Conservation (phyloP, 2,329 filamentous ascomycete genomes). For the Helotiales sp. region DNA sequence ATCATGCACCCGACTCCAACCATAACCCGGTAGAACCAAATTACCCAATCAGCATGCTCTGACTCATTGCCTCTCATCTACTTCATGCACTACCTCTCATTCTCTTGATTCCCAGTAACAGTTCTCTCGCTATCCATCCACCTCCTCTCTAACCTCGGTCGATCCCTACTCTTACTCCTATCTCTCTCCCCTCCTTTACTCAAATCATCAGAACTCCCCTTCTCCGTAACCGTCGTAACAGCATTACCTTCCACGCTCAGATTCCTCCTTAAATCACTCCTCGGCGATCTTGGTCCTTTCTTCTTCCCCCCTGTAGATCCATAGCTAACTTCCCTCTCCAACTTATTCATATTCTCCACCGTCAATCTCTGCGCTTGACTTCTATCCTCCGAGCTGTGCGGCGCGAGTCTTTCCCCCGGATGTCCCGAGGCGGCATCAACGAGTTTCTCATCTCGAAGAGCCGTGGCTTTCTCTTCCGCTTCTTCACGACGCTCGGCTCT, state of each 20-base stretch:
- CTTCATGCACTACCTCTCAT: neutral
- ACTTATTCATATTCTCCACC: conserved; percentile 52
- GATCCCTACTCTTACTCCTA: conserved; percentile 5
- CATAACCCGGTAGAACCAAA: no score
- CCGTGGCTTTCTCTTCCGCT: conserved; percentile 55
- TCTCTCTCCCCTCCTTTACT: conserved; percentile 3
- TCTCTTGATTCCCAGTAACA: conserved; percentile 11
- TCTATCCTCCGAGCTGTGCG: neutral
- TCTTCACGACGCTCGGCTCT: conserved; percentile 45
- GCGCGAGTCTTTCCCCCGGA: conserved; percentile 31
- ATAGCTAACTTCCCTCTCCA: conserved; percentile 38
- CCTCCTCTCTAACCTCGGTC: conserved; percentile 16
- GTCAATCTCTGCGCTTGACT: conserved; percentile 46
- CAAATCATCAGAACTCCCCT: no score
- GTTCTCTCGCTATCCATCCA: conserved; percentile 22
- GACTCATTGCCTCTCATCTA: neutral
- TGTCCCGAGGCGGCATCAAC: conserved; percentile 34
- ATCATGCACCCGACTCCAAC: neutral
- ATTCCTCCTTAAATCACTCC: conserved; percentile 2
- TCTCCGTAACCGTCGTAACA: conserved; percentile 1
- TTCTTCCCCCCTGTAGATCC: neutral
- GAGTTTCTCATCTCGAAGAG: conserved; percentile 54
- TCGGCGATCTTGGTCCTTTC: neutral
- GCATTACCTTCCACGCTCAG: conserved; percentile 1
- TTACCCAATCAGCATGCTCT: no score